Base-by-base conservation (phyloP, 306 rosid species). In the Sicyos edulis region DNA sequence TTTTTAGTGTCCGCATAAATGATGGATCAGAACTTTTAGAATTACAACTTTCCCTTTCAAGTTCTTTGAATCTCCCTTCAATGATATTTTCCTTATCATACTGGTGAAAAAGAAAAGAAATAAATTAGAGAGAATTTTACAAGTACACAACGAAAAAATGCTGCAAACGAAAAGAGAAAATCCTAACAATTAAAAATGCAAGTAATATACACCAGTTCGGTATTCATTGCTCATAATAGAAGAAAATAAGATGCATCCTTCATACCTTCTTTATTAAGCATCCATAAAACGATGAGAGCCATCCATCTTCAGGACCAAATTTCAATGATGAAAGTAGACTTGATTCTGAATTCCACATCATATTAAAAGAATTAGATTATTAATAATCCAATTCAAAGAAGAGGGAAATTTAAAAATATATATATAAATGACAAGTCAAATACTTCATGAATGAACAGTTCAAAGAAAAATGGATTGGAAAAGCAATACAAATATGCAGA, bases 221-320 rank as follows among this genome's bases (percentile, higher is more conserved):
- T 65, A 11, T 42, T 72, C 69, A 53, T 74, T 54, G 73, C 61
- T 71, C 63, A 29, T 26, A 74, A 37, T 56, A 53, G 54, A 76
- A 51, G 19, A 78, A 72, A 47, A 49, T 78, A 74, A 76, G 21
- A 10, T 16, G n/a, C 61, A 62, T 57, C 73, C 53, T 12, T 42
- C 57, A 80, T 79, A 91, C 99, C 95, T 93, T 93, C 90, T 91
- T 93, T 75, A 87, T 76, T 72, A 89, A 81, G 82, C 99, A 93
- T 21, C 92, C 88, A 83, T 93, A 93, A 82, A 93, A 91, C 58
- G 96, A 85, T 3, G 88, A 86, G 53, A 93, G 97, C 99, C 99
- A 93, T 72, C 91, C 95, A 78, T 93, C 99, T 80, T 88, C 96
- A 54, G 85, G 83, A 79, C 95, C 88, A 81, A 88, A 87, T 80